A percentile compares a stretch with the other conserved stretches of the same genome.
phyloP scores from a whole-genome alignment of 495 filamentous ascomycete species.

The Polyplosphaeria fusca region DNA sequence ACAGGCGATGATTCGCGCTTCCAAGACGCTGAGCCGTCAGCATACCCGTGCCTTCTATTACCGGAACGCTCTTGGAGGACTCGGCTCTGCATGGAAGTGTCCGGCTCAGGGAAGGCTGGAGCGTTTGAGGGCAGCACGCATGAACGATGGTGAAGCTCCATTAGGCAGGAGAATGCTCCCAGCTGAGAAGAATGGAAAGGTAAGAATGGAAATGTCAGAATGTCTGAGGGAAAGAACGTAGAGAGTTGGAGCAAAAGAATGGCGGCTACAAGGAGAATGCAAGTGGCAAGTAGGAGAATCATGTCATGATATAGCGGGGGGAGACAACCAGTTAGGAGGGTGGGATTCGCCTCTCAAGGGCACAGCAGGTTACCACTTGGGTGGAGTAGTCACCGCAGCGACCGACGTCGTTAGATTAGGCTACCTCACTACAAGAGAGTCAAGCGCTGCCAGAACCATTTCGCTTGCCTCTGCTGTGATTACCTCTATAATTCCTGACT shows the following conservation, averaged over 20 bases:
- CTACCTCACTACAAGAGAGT: constrained; percentile 24
- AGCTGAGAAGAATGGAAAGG: constrained; percentile 25
- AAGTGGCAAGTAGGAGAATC: constrained; percentile 46
- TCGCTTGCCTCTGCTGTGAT: constrained; percentile 24
- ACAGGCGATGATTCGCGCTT: constrained; percentile 21
- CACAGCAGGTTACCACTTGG: constrained; percentile 17
- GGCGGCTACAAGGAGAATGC: constrained; percentile 60
- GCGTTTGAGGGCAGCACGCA: constrained; percentile 46
- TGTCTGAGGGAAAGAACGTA: constrained; percentile 45
- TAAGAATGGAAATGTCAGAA: constrained; percentile 31
- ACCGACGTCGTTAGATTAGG: constrained; percentile 28
- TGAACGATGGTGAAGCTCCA: constrained; percentile 36
- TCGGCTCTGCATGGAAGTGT: constrained; percentile 13
- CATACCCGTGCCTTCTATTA: constrained; percentile 34
- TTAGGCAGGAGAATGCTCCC: constrained; percentile 32
- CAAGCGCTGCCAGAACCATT: constrained; percentile 14
- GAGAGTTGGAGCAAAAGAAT: constrained; percentile 52
- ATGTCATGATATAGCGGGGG: constrained; percentile 31
- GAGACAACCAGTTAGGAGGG: constrained; percentile 28
- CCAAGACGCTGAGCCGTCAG: constrained; percentile 5
- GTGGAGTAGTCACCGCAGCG: constrained; percentile 20
- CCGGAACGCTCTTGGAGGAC: constrained; percentile 41
- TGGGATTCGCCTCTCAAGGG: constrained; percentile 4
- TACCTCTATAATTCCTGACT: constrained; percentile 10
- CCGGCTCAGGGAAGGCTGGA: constrained; percentile 31